Conservation (phyloP, 352 stramenopile genomes). For the Globisporangium heterothallicum region DNA sequence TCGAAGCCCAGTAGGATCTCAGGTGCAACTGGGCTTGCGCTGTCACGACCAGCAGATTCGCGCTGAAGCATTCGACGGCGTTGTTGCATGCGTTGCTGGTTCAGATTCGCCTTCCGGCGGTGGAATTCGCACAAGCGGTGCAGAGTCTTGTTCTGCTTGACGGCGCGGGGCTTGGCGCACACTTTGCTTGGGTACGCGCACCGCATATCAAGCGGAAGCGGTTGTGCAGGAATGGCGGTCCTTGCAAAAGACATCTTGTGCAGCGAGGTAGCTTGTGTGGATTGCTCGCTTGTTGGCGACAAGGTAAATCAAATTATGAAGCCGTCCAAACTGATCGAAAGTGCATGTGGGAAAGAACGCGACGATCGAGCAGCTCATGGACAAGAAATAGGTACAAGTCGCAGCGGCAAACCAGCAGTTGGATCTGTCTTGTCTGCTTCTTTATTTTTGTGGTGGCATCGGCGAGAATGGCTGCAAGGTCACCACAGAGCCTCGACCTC, state of each 20-base stretch:
- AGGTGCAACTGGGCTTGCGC: neutral
- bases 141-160: constrained; percentile 38
- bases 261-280: neutral
- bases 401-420: no score
- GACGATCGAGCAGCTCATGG: no score
- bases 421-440: no score
- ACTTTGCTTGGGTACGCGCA: constrained; percentile 47
- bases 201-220: constrained; percentile 8
- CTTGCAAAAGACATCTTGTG: neutral
- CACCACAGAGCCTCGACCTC: no score
- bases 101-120: constrained; percentile 42
- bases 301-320: neutral
- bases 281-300: neutral
- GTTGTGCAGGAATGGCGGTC: neutral
- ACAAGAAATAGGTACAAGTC: no score
- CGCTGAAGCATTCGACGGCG: constrained; percentile 3
- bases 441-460: no score
- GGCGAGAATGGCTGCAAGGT: no score
- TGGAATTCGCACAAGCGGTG: constrained; percentile 55
- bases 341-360: no score
- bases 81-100: constrained; percentile 30
- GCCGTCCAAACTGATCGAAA: no score
- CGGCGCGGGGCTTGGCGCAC: constrained; percentile 33
- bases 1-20: neutral
- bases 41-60: neutral